phyloP scores from a whole-genome alignment of 2,329 filamentous ascomycete genomes.

The Fusarium praegraminearum region DNA sequence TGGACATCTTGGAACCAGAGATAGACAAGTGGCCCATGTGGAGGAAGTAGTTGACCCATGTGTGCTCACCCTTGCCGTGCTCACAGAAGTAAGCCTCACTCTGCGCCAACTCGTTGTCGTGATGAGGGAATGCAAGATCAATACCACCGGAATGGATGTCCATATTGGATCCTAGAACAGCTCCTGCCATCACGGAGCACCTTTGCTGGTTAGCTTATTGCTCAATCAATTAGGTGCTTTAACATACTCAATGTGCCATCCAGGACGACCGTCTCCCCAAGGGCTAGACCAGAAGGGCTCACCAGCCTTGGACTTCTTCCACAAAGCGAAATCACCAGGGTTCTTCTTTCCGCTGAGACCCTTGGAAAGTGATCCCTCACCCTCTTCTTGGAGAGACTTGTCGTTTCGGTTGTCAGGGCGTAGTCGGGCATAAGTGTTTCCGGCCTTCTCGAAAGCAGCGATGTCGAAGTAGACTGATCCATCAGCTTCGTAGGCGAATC shows the following conservation, averaged over 20 bases:
- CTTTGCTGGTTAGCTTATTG: slow-evolving; percentile 3
- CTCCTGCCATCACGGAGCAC: slow-evolving; percentile 94
- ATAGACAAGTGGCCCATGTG: slow-evolving; percentile 94
- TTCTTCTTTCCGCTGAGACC: slow-evolving; percentile 75
- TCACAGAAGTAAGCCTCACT: slow-evolving; percentile 84
- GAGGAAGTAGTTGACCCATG: slow-evolving; percentile 96
- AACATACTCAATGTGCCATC: slow-evolving; percentile 87
- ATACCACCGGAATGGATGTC: slow-evolving; percentile 95
- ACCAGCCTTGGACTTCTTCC: slow-evolving; percentile 92
- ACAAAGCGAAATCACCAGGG: slow-evolving; percentile 88
- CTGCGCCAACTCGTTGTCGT: slow-evolving; percentile 92
- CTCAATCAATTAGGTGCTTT: neutral
- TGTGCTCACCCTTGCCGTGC: slow-evolving; percentile 65
- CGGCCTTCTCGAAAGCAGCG: slow-evolving; percentile 82
- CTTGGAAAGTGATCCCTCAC: slow-evolving; percentile 83
- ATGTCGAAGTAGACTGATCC: slow-evolving; percentile 98
- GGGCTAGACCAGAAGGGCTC: slow-evolving; percentile 91
- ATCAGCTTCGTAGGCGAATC: slow-evolving; percentile 84
- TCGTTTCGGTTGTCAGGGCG: slow-evolving; percentile 89
- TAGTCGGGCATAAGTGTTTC: slow-evolving; percentile 86
- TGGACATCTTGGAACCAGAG: slow-evolving; percentile 93
- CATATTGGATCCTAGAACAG: slow-evolving; percentile 84
- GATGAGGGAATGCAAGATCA: slow-evolving; percentile 91
- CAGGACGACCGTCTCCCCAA: slow-evolving; percentile 89
- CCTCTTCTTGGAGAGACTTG: slow-evolving; percentile 85